Conservation (phyloP, 2,329 filamentous ascomycete species). For the Pseudocercospora fijiensis region DNA sequence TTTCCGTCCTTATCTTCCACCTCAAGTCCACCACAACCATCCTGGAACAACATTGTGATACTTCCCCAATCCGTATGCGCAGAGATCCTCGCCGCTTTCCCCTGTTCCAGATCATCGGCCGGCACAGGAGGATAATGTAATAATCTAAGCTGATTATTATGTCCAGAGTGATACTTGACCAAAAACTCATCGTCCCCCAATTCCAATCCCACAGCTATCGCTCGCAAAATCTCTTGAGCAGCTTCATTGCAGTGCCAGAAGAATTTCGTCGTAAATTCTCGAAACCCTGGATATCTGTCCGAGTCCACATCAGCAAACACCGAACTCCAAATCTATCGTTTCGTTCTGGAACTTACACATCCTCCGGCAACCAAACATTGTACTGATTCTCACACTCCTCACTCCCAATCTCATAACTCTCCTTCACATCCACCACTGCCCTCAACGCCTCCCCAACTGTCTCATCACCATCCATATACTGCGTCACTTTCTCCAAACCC, state of each 20-base stretch:
- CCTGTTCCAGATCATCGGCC: constrained; percentile 34
- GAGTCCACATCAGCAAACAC: not conserved
- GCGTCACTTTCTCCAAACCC: constrained; percentile 19
- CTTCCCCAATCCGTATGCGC: constrained; percentile 48
- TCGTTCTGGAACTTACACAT: constrained; percentile 35
- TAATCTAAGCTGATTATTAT: constrained; percentile 33
- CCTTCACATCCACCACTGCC: constrained; percentile 29
- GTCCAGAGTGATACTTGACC: constrained; percentile 24
- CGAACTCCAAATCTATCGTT: not conserved
- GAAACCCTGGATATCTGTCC: constrained; percentile 45
- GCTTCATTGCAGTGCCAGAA: constrained; percentile 38
- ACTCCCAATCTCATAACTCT: constrained; percentile 51
- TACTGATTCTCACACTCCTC: constrained; percentile 44
- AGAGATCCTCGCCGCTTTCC: constrained; percentile 38
- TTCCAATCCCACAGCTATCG: constrained; percentile 39
- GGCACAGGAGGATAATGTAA: constrained; percentile 44
- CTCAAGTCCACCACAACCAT: constrained; percentile 38
- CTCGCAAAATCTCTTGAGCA: constrained; percentile 35
- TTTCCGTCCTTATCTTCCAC: constrained; percentile 45
- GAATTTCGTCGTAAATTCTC: constrained; percentile 35
- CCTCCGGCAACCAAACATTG: constrained; percentile 52
- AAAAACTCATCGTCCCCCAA: constrained; percentile 24
- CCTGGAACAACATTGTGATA: constrained; percentile 44
- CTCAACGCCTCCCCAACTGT: constrained; percentile 10
- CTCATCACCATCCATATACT: constrained; percentile 16